Conservation (phyloP, 116 monocot genomes). For the Papilionanthe hybrid region DNA sequence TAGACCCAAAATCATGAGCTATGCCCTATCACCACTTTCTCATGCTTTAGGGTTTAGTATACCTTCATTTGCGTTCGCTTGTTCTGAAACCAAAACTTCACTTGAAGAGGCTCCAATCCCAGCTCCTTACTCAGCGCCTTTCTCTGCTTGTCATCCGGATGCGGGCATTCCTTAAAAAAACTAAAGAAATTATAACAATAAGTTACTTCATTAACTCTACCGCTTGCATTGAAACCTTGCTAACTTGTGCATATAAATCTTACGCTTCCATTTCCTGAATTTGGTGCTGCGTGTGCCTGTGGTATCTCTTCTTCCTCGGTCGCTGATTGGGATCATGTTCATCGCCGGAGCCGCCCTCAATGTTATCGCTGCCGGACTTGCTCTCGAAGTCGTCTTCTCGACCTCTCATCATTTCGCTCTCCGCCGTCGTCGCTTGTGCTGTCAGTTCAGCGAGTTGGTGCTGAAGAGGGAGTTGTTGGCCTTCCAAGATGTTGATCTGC, state of each 20-base stretch:
- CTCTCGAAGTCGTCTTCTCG: constrained; percentile 70
- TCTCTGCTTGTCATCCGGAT: constrained; percentile 97
- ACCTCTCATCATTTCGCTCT: constrained; percentile 38
- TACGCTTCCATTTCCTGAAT: constrained; percentile 96
- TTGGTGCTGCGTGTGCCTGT: constrained; percentile 94
- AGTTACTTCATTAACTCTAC: not conserved
- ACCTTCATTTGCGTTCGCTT: constrained; percentile 99
- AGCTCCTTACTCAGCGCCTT: constrained; percentile 86
- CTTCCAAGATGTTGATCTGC: constrained; percentile 46
- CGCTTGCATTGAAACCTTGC: too few relatives aligned
- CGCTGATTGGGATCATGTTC: constrained; percentile 52
- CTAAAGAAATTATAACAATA: constrained; percentile 18
- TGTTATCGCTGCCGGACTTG: constrained; percentile 70
- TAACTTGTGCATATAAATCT: constrained; percentile 7
- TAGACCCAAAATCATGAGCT: too few relatives aligned
- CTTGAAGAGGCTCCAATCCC: constrained; percentile 82
- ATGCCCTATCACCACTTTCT: not conserved
- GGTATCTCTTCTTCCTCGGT: constrained; percentile 80
- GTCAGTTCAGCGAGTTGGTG: constrained; percentile 40
- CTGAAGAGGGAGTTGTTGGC: constrained; percentile 26
- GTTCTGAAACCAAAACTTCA: constrained; percentile 99
- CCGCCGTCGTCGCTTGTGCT: constrained; percentile 14
- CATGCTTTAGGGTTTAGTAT: not conserved
- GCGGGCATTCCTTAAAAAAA: constrained; percentile 96
- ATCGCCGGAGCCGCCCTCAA: constrained; percentile 76